Evolutionary conservation across 768 basidiomycete genomes (phyloP).

Genomic region (Boletus insuetus): DNA sequence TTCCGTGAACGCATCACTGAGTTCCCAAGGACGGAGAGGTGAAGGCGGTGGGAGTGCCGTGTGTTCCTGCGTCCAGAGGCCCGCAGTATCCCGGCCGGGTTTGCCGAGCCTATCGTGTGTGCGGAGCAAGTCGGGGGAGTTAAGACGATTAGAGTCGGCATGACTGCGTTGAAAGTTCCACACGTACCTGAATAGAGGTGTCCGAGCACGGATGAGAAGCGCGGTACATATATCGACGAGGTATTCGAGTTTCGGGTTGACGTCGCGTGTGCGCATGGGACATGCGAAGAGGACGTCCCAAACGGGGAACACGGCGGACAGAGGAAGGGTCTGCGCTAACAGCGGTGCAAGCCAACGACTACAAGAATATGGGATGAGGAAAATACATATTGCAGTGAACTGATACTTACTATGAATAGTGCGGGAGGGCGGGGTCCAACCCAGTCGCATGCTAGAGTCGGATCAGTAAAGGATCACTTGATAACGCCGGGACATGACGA

Average conservation of each 20-base stretch:
- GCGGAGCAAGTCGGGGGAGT: not conserved
- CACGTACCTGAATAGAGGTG: constrained; percentile 53
- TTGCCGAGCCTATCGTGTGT: constrained; percentile 50
- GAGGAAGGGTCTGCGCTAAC: constrained; percentile 69
- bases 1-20: constrained; percentile 65
- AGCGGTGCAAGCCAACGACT: constrained; percentile 78
- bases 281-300: constrained; percentile 75
- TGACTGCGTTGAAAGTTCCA: not conserved
- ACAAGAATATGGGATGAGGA: not conserved
- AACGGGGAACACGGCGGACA: constrained; percentile 52
- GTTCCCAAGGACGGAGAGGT: constrained; percentile 47
- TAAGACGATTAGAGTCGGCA: not conserved
- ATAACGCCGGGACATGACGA: not conserved
- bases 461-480: not conserved
- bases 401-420: constrained; percentile 72
- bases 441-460: constrained; percentile 53
- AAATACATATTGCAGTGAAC: not conserved
- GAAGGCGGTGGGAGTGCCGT: constrained; percentile 37
- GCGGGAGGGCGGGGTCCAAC: constrained; percentile 67
- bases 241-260: constrained; percentile 61
- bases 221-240: constrained; percentile 69
- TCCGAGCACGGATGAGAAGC: constrained; percentile 61
- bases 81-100: constrained; percentile 37
- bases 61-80: constrained; percentile 55
- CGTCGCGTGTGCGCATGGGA: constrained; percentile 49